phyloP scores from a whole-genome alignment of 257 asterid genomes.

The Forsythia viridissima region DNA sequence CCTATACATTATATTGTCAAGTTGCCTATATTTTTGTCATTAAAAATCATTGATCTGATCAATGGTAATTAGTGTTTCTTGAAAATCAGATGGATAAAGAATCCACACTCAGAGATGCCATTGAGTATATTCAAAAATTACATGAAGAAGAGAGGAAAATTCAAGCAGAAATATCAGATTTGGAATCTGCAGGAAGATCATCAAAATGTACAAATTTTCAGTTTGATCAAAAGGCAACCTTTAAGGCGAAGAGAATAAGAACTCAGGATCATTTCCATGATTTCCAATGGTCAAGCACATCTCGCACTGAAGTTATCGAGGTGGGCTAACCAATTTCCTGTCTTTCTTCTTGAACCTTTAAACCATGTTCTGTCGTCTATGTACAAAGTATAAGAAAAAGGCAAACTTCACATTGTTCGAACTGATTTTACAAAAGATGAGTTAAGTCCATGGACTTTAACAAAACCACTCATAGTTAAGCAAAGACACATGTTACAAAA shows the following conservation, averaged over 20 bases:
- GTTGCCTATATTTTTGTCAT: too few species aligned
- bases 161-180: slow-evolving; percentile 52
- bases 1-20: too few species aligned
- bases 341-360: not conserved
- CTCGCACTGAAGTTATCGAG: slow-evolving; percentile 72
- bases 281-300: slow-evolving; percentile 30
- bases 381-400: too few species aligned
- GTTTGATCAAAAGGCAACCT: slow-evolving; percentile 33
- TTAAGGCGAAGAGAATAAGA: slow-evolving; percentile 48
- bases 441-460: too few species aligned
- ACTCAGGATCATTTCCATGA: slow-evolving; percentile 25
- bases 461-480: too few species aligned
- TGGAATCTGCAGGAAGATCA: slow-evolving; percentile 41
- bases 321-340: slow-evolving; percentile 42
- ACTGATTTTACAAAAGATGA: too few species aligned
- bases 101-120: slow-evolving; percentile 80
- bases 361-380: slow-evolving; percentile 8
- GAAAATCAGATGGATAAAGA: slow-evolving; percentile 78
- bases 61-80: not conserved
- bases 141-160: slow-evolving; percentile 61
- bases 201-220: slow-evolving; percentile 17
- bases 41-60: too few species aligned
- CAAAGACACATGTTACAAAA: too few species aligned
- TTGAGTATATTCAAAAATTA: slow-evolving; percentile 61
- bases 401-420: too few species aligned